A percentile compares a stretch with the other conserved stretches of the same genome.
Evolutionary conservation across 306 rosid genomes (phyloP).

Genomic region (Ormosia emarginata): DNA sequence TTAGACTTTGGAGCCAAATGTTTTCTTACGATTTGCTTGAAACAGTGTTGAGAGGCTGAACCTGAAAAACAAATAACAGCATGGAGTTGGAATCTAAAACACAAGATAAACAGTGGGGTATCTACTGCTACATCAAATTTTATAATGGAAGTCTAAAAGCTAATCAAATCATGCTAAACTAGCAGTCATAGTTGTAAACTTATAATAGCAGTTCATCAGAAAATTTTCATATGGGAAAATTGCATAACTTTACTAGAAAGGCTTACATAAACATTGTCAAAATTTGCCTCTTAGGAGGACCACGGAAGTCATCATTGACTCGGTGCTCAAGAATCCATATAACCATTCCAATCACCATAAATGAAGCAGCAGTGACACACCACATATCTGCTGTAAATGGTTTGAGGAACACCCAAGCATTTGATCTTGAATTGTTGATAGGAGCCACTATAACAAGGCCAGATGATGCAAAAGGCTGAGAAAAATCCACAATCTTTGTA

Average conservation of each 20-base stretch:
- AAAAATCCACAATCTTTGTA: constrained; percentile 75
- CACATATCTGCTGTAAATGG: constrained; percentile 92
- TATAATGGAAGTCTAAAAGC: not conserved
- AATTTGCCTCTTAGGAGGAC: constrained; percentile 85
- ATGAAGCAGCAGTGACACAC: constrained; percentile 71
- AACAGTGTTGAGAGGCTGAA: constrained; percentile 96
- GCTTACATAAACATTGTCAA: constrained; percentile 74
- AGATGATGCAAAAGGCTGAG: constrained; percentile 86
- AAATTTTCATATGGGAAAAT: not conserved
- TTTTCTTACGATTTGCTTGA: constrained; percentile 80
- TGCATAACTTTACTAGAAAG: not conserved
- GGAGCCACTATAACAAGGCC: constrained; percentile 95
- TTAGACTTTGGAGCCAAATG: constrained; percentile 9
- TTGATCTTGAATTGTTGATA: constrained; percentile 44
- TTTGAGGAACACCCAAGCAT: constrained; percentile 87
- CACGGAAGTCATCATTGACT: constrained; percentile 84
- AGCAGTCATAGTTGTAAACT: not conserved
- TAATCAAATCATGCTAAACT: not conserved
- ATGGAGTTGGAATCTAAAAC: constrained; percentile 32
- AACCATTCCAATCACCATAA: constrained; percentile 70
- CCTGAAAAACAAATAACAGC: constrained; percentile 59
- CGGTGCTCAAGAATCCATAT: constrained; percentile 96
- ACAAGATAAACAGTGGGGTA: not conserved
- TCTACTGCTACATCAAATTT: constrained; percentile 9
- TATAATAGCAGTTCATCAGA: not conserved